Evolutionary conservation across 768 basidiomycete genomes (phyloP), one percentile per base, ranked within the genome.

Genomic region (Brasilioporus rufonigricans): DNA sequence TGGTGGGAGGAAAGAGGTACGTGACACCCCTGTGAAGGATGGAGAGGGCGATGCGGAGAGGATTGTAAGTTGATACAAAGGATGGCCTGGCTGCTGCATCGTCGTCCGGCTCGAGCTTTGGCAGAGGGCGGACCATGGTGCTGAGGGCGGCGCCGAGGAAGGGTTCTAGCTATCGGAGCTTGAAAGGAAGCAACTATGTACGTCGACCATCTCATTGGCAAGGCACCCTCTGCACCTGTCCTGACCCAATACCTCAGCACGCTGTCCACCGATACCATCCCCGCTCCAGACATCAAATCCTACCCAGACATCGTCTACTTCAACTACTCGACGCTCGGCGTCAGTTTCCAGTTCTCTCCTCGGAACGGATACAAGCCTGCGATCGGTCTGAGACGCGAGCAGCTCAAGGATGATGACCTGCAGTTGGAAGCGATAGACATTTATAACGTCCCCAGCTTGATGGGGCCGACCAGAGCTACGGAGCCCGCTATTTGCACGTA

Each of bases 301-400:
- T 94, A 91, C 68, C 67, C 90, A 27, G 92, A 97, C 68, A 80
- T 81, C 9, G 84, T 93, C 59, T 98, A 94, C 76, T 81, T 91
- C 75, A 95, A 91, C 69, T 95, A 92, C 74, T 80, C 78, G 64
- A 31, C 77, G 1, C 77, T 95, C 29, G 95, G 95, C 12, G 63
- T 96, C 63, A 95, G 93, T 59, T 73, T 97, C 44, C 81, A 88
- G 61, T 95, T 88, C 74, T 60, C 77, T 23, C 91, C 92, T 6
- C 71, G 71, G 48, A 73, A 80, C 19, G 85, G 83, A 24, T 89
- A 89, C 73, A 83, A 78, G 62, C 85, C 83, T 23, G 70, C 66
- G 51, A 65, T 72, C 11, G 80, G 78, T 19, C 63, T 79, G 31
- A 71, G 70, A 48, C 69, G 76, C 45, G 73, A 77, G 23, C 74